phyloP scores from a whole-genome alignment of 2,329 filamentous ascomycete species.

The Colletotrichum paranaense region DNA sequence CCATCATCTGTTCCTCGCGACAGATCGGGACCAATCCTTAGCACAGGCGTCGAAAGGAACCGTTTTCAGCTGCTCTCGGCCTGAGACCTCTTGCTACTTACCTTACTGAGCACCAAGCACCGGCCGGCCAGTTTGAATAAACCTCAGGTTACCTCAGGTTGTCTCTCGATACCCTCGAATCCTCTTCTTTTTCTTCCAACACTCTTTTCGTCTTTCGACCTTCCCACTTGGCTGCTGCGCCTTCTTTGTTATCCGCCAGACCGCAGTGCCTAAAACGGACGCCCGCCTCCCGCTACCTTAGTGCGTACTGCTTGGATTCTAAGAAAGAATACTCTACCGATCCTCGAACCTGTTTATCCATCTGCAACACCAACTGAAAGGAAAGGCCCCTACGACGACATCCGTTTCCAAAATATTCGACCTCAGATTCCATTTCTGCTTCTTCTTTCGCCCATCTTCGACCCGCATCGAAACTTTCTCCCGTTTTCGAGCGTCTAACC shows the following conservation, averaged over 20 bases:
- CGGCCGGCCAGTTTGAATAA: background rate
- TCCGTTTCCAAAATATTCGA: constrained; percentile 11
- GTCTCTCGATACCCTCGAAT: constrained; percentile 2
- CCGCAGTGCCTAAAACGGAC: constrained; percentile 21
- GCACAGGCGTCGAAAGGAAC: constrained; percentile 21
- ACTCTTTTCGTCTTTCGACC: constrained; percentile 25
- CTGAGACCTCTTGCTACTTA: constrained; percentile 15
- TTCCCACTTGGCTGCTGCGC: constrained; percentile 25
- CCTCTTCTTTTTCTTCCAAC: constrained; percentile 11
- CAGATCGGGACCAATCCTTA: constrained; percentile 9
- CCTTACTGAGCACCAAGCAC: background rate
- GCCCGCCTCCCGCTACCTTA: constrained; percentile 11
- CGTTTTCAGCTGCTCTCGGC: constrained; percentile 10
- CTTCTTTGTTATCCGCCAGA: constrained; percentile 27
- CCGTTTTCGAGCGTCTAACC: constrained; percentile 8
- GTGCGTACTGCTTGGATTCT: constrained; percentile 18
- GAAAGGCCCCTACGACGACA: constrained; percentile 22
- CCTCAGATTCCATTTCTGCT: background rate
- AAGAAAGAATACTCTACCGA: constrained; percentile 13
- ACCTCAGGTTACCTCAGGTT: background rate
- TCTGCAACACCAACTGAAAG: background rate
- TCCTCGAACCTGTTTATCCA: constrained; percentile 8
- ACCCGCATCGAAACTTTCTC: background rate
- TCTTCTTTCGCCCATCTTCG: background rate
- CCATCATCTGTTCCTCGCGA: constrained; percentile 21